Percentiles rank a stretch among this genome's conserved stretches.
These are phyloP conservation scores for Fusarium miscanthi DNA, from an alignment of 2,329 filamentous ascomycete species.

Conservation along the genomic window DNA sequence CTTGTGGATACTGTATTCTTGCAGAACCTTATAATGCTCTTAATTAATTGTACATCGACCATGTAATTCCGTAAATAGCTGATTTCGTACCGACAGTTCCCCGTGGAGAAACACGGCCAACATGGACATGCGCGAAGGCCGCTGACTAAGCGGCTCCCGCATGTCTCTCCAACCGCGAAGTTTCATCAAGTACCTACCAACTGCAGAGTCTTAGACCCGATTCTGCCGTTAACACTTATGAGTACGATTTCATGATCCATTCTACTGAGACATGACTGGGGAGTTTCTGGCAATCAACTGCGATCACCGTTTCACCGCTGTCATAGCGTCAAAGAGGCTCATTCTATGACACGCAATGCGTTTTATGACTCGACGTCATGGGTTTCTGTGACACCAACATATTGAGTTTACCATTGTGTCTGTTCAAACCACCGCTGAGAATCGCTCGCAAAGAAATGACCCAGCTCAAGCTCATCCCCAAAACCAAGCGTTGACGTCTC, in stretches of 20 bases:
- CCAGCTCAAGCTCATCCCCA: slow-evolving; percentile 13
- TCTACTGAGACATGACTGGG: not conserved
- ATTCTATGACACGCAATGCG: not conserved
- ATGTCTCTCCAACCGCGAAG: accelerated
- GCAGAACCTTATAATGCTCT: no score
- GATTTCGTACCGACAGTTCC: not conserved
- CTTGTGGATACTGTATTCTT: not conserved
- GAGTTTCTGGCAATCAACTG: accelerated
- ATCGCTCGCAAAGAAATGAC: slow-evolving; percentile 7
- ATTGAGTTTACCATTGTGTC: not conserved
- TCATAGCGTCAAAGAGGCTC: not conserved
- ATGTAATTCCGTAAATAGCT: not conserved
- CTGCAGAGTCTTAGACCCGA: not conserved
- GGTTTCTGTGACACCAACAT: not conserved
- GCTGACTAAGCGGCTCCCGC: not conserved
- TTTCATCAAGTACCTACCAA: not conserved
- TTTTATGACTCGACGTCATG: not conserved
- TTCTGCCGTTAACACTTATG: not conserved
- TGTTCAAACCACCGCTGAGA: slow-evolving; percentile 12
- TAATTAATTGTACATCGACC: no score
- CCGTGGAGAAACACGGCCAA: not conserved
- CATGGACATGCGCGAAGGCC: not conserved
- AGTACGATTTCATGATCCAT: not conserved
- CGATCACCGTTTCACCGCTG: not conserved
- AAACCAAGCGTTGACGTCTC: not conserved